Base-by-base conservation (phyloP, 345 rosid species). In the Hypericum androsaemum region DNA sequence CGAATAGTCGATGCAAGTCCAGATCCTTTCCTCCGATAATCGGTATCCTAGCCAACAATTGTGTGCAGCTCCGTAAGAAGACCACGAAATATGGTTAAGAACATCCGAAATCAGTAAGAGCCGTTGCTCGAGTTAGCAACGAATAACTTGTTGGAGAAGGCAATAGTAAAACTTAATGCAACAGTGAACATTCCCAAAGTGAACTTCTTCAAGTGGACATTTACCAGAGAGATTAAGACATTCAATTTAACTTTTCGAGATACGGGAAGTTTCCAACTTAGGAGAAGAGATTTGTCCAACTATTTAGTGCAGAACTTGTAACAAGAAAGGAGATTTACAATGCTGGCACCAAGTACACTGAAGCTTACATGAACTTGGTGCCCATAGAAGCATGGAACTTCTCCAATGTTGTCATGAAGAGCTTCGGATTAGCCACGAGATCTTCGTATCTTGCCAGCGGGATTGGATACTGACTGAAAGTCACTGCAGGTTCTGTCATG, bases 1-100 rank as follows among this genome's bases (percentile, higher is more conserved):
- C 64, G 57, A 94, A 94, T 60, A 94, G 95, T 48, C 68, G 74
- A 68, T 94, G 96, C 82, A 94, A 74, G 61, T 94, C 90, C 52
- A 94, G 74, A 46, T 86, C 94, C 68, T 67, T 82, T 37, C 99
- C 97, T 35, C 96, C 99, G 52, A 94, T 86, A 12, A 84, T 82
- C 0, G 99, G 99, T 8, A 83, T 82, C 97, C 99, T 94, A 52
- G 32, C 32, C 54, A 63, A 52, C 51, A 38, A 22, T 37, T 52
- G 58, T 50, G 39, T 48, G 41, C 14, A 47, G 14, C 11, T 12
- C 36, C 7, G 43, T 17, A 10, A 51, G 32, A 22, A 22, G n/a
- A n/a, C n/a, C n/a, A n/a, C n/a, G n/a, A n/a, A n/a, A n/a, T n/a
- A n/a, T n/a, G n/a, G n/a, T n/a, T n/a, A n/a, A n/a, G n/a, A n/a